phyloP scores from a whole-genome alignment of 345 rosid species.

The Lagerstroemia speciosa region DNA sequence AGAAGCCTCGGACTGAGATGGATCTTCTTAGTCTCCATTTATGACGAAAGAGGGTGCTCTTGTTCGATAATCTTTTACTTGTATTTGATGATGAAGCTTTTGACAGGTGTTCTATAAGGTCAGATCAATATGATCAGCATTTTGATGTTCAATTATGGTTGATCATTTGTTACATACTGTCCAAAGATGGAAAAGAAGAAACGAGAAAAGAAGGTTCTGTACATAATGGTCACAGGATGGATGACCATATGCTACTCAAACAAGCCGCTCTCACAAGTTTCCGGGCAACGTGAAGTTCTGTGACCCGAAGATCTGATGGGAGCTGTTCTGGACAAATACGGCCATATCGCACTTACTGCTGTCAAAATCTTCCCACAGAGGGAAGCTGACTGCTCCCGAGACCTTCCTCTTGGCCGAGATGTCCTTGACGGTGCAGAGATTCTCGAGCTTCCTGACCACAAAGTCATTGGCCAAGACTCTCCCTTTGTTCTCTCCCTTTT shows the following conservation, averaged over 20 bases:
- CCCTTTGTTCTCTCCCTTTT: conserved; percentile 66
- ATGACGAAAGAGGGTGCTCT: background rate
- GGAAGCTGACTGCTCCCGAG: conserved; percentile 51
- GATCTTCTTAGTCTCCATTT: too few relatives aligned
- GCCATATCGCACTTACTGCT: conserved; percentile 53
- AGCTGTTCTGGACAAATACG: conserved; percentile 59
- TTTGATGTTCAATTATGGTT: background rate
- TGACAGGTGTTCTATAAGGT: background rate
- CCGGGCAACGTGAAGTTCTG: conserved; percentile 56
- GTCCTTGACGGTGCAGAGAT: conserved; percentile 60
- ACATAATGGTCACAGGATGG: conserved; percentile 1
- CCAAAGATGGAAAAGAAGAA: background rate
- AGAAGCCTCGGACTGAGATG: too few relatives aligned
- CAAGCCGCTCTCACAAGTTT: conserved; percentile 30
- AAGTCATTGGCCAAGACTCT: conserved; percentile 61
- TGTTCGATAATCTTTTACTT: background rate
- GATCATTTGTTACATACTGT: background rate
- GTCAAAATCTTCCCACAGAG: conserved; percentile 70
- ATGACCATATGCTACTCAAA: background rate
- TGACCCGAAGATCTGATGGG: conserved; percentile 63
- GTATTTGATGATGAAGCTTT: background rate
- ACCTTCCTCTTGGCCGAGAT: conserved; percentile 49
- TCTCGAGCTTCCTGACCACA: conserved; percentile 68
- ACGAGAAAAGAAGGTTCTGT: background rate
- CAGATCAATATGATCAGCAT: background rate